Percentiles rank a stretch among this genome's conserved stretches.
Evolutionary conservation across 2,329 filamentous ascomycete species (phyloP).

Genomic region (Tolypocladium album): DNA sequence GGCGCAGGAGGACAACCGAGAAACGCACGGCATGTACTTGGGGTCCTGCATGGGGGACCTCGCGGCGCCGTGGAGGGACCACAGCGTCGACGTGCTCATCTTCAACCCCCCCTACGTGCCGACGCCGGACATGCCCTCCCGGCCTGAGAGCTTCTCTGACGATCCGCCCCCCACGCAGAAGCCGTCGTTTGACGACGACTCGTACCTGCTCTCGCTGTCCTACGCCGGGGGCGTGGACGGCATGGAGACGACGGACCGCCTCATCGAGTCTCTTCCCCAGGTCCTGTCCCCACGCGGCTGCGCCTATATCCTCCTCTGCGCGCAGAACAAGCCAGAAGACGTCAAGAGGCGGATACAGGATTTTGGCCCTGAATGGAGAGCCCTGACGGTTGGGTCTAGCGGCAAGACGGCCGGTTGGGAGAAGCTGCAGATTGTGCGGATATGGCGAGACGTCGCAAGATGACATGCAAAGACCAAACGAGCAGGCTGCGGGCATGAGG

Average conservation of each 20-base stretch:
- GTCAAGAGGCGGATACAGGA: constrained; percentile 52
- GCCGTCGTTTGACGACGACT: constrained; percentile 64
- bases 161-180: constrained; percentile 16
- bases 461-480: background rate
- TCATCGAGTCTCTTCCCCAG: constrained; percentile 58
- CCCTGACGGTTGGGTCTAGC: constrained; percentile 68
- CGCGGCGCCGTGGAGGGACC: constrained; percentile 43
- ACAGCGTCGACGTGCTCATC: constrained; percentile 67
- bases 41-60: constrained; percentile 64
- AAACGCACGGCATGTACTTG: constrained; percentile 43
- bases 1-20: constrained; percentile 22
- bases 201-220: constrained; percentile 70
- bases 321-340: constrained; percentile 73
- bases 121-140: constrained; percentile 59
- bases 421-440: constrained; percentile 77
- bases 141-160: constrained; percentile 21
- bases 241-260: constrained; percentile 82
- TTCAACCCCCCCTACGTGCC: constrained; percentile 99
- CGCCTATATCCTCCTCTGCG: constrained; percentile 82
- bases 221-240: constrained; percentile 85
- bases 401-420: constrained; percentile 91
- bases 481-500: background rate
- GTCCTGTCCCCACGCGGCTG: constrained; percentile 59
- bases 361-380: constrained; percentile 53
- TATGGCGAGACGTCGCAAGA: constrained; percentile 50